Base-by-base conservation (phyloP, 768 basidiomycete species). In the Stropharia rugosoannulata region DNA sequence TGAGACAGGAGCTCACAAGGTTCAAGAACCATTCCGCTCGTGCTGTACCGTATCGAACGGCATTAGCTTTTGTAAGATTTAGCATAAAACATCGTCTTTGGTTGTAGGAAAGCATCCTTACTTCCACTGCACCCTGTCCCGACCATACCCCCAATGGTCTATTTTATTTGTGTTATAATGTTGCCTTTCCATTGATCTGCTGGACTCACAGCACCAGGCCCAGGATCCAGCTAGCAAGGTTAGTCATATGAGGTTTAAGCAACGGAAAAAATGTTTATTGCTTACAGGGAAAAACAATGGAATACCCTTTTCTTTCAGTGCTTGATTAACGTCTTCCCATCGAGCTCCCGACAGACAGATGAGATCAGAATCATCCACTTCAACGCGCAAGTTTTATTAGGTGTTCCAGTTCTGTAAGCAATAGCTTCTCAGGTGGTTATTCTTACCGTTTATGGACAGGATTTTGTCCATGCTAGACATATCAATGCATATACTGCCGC, bases 71-170 rank as follows among this genome's bases (percentile, higher is more conserved):
- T 18, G 13, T 18, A 56, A 39, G 5, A 9, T 18, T 22, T n/a
- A 42, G 37, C 19, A 36, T n/a, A 18, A 18, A 29, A 38, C 47
- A 12, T 25, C 36, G 13, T 8, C 32, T 37, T 46, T 11, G 29
- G 32, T 13, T 27, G 19, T 59, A 56, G 39, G 12, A 27, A 19
- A 41, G 19, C 51, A 37, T 62, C 78, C 82, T 79, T 71, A 81
- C 92, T 93, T 49, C 91, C 92, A 47, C 84, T 87, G 64, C 91
- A 94, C 8, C 91, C 90, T 1, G 92, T 95, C 8, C 86, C 86
- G 49, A 90, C 85, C 91, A 93, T 94, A 5, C 93, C 91, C 10
- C 92, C 93, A 58, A 93, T 91, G 12, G 90, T 91, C 77, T 89
- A 63, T 38, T 35, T 2, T 44, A 57, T 36, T 12, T 27, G 36